These are phyloP conservation scores for Podochytrium sp. DNA, from an alignment of 192 early-diverging fungal species.

Conservation along the genomic window DNA sequence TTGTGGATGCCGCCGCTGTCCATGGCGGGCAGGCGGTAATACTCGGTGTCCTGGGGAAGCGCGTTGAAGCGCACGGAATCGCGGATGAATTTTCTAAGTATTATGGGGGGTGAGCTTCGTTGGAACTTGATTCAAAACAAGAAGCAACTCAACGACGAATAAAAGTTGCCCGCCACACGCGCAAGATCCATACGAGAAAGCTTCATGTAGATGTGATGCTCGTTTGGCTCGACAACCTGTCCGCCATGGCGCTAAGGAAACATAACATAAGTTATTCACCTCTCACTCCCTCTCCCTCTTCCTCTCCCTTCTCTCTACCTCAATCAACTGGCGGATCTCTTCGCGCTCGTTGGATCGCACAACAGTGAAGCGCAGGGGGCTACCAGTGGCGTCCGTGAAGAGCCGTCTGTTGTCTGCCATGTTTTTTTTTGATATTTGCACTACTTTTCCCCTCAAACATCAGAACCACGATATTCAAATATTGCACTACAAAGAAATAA, in stretches of 20 bases:
- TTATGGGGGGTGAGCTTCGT: neutral
- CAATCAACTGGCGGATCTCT: conserved; percentile 1
- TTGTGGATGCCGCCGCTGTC: neutral
- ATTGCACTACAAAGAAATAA: neutral
- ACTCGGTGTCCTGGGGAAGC: neutral
- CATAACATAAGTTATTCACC: too few relatives aligned
- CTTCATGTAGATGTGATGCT: conserved; percentile 10
- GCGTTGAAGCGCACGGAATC: neutral
- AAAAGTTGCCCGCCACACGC: neutral
- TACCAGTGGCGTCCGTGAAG: neutral
- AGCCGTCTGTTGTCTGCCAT: neutral
- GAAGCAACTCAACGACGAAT: neutral
- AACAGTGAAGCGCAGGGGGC: conserved; percentile 1
- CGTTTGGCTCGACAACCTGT: conserved; percentile 15
- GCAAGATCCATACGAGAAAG: neutral
- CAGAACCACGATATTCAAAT: neutral
- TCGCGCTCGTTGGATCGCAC: neutral
- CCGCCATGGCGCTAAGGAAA: conserved; percentile 24
- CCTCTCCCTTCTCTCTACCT: neutral
- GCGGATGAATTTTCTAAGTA: neutral
- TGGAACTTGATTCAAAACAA: neutral
- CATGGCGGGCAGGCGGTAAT: neutral
- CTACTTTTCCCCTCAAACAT: too few relatives aligned
- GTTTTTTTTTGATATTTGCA: too few relatives aligned
- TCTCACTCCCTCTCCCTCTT: neutral